Conservation (phyloP, 2,329 filamentous ascomycete genomes). For the Colletotrichum costaricense region DNA sequence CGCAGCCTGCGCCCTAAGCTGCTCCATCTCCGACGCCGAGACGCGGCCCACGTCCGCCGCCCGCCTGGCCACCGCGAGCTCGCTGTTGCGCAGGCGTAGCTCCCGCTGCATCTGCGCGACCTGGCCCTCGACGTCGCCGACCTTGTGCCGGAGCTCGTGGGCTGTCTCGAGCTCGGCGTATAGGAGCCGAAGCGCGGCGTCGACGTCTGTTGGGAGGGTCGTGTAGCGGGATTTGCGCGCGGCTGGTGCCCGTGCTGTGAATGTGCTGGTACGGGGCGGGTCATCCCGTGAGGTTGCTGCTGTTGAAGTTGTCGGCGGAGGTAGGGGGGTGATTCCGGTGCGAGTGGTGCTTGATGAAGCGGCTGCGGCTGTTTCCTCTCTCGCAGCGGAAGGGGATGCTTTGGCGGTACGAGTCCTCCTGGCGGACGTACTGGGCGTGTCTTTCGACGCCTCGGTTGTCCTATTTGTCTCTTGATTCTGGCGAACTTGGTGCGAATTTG, state of each 20-base stretch:
- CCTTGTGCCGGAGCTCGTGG: not conserved
- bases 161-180: not conserved
- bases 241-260: not conserved
- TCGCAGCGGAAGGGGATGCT: not conserved
- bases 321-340: not conserved
- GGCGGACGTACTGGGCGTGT: not conserved
- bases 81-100: not conserved
- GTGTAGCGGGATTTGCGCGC: not conserved
- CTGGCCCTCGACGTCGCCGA: not conserved
- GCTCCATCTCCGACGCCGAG: not conserved
- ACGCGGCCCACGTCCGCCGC: not conserved
- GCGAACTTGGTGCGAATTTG: not conserved
- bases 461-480: not conserved
- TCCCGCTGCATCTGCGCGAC: not conserved
- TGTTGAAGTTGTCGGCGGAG: no score
- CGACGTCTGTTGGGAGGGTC: not conserved
- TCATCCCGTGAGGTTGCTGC: not conserved
- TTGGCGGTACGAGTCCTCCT: not conserved
- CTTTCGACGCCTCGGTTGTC: not conserved
- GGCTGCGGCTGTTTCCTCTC: not conserved
- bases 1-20: not conserved
- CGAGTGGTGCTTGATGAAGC: not conserved
- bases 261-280: not conserved
- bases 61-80: not conserved
- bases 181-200: not conserved